Percentiles rank a stretch among this genome's conserved stretches.
Conservation (phyloP, 768 basidiomycete genomes). For the Lenzites betulinus region DNA sequence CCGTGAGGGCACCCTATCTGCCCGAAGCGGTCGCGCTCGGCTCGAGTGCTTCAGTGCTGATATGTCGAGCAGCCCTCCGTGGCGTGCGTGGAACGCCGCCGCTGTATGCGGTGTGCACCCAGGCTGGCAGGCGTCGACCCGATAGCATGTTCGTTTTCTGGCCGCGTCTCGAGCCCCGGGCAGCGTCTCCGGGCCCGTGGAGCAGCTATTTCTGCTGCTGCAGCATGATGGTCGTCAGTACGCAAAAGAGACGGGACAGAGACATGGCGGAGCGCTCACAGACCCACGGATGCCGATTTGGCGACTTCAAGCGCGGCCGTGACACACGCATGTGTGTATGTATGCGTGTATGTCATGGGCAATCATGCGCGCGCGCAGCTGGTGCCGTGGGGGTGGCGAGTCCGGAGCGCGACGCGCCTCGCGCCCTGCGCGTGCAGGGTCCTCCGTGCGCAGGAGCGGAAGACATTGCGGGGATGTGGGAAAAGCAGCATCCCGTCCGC, state of each 20-base stretch:
- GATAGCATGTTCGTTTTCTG: background rate
- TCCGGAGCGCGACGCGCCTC: too few species aligned
- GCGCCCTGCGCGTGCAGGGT: too few species aligned
- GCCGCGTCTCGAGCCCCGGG: background rate
- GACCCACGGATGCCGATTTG: too few species aligned
- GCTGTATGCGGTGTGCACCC: background rate
- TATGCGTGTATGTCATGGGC: too few species aligned
- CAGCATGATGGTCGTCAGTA: background rate
- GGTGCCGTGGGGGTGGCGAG: too few species aligned
- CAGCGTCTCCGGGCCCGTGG: background rate
- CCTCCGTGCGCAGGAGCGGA: too few species aligned
- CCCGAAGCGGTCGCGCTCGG: background rate
- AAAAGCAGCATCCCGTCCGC: background rate
- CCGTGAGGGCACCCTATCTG: background rate
- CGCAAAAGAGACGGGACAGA: background rate
- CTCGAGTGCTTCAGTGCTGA: background rate
- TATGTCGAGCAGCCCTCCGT: background rate
- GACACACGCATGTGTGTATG: too few species aligned
- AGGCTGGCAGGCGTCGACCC: background rate
- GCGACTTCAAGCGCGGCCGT: too few species aligned
- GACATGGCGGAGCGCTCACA: background rate
- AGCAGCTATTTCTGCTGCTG: background rate
- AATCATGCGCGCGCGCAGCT: too few species aligned
- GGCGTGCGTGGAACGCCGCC: background rate
- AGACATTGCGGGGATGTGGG: background rate